Percentiles rank a stretch among this genome's conserved stretches.
These are phyloP conservation scores for Sarcocystis neurona DNA, from an alignment of 169 alveolate genomes.

Conservation along the genomic window DNA sequence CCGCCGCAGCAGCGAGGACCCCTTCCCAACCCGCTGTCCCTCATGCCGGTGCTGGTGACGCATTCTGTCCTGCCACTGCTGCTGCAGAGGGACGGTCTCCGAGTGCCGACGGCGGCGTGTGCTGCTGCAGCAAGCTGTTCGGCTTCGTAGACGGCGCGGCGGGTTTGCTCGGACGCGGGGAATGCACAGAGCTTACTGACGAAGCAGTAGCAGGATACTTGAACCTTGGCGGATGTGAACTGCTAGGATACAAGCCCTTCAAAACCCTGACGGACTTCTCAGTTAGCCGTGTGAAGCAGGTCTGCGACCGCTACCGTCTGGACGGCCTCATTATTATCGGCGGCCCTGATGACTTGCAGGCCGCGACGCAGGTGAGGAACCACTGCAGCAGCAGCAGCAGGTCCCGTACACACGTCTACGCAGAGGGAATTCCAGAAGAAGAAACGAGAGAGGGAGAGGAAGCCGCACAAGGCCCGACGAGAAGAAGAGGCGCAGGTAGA, in stretches of 20 bases:
- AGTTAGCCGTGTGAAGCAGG: conserved; percentile 15
- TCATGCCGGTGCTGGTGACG: too few species aligned
- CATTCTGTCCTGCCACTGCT: too few species aligned
- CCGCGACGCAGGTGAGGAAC: conserved; percentile 55
- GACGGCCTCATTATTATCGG: conserved; percentile 88
- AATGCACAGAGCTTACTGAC: conserved; percentile 76
- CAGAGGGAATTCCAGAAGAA: too few species aligned
- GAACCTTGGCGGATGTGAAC: conserved; percentile 84
- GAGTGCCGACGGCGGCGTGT: neutral
- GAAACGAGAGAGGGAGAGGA: too few species aligned
- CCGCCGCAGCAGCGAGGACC: too few species aligned
- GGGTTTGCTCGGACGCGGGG: conserved; percentile 76
- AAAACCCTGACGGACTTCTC: conserved; percentile 34
- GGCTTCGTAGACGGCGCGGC: conserved; percentile 84
- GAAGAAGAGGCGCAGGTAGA: too few species aligned
- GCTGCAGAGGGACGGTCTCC: too few species aligned
- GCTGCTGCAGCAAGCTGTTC: conserved; percentile 72
- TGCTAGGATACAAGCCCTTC: conserved; percentile 75
- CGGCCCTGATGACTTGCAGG: conserved; percentile 67
- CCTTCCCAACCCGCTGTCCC: too few species aligned
- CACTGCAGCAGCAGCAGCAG: too few species aligned
- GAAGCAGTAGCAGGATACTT: conserved; percentile 75
- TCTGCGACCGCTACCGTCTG: conserved; percentile 68
- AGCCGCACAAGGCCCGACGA: too few species aligned
- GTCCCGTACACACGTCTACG: too few species aligned